A percentile compares a stretch with the other conserved stretches of the same genome.
phyloP scores from a whole-genome alignment of 805 yeast species.

The Candida vartiovaarae region DNA sequence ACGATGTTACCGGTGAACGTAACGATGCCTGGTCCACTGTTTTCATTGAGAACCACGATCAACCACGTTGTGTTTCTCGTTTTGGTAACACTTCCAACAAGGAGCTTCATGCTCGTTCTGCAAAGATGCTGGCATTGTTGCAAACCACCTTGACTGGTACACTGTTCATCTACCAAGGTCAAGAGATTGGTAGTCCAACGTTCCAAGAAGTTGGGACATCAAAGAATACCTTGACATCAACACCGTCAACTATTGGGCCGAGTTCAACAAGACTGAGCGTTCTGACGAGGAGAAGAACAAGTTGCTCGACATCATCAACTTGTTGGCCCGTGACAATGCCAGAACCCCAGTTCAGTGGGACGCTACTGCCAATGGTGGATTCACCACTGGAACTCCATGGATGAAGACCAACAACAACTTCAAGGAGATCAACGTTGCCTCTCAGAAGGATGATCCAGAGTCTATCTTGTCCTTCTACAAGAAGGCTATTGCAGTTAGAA shows the following conservation, averaged over 20 bases:
- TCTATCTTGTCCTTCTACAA: conserved; percentile 42
- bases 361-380: conserved; percentile 36
- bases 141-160: conserved; percentile 46
- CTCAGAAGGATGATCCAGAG: conserved; percentile 37
- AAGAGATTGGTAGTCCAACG: conserved; percentile 51
- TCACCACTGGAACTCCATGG: conserved; percentile 46
- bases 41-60: conserved; percentile 54
- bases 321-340: conserved; percentile 44
- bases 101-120: conserved; percentile 29
- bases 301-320: conserved; percentile 29
- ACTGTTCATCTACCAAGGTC: conserved; percentile 52
- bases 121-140: conserved; percentile 42
- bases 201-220: conserved; percentile 36
- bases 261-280: conserved; percentile 23
- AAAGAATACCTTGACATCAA: conserved; percentile 46
- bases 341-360: conserved; percentile 56
- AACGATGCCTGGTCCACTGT: conserved; percentile 54
- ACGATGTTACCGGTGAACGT: conserved; percentile 12
- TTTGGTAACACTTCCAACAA: conserved; percentile 38
- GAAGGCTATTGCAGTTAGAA: conserved; percentile 36
- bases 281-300: conserved; percentile 23
- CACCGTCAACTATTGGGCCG: conserved; percentile 35
- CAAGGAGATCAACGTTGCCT: conserved; percentile 40
- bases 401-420: conserved; percentile 44
- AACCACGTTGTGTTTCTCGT: conserved; percentile 45